Evolutionary conservation across 2,329 filamentous ascomycete species (phyloP).

Genomic region (Penicillium paneum): DNA sequence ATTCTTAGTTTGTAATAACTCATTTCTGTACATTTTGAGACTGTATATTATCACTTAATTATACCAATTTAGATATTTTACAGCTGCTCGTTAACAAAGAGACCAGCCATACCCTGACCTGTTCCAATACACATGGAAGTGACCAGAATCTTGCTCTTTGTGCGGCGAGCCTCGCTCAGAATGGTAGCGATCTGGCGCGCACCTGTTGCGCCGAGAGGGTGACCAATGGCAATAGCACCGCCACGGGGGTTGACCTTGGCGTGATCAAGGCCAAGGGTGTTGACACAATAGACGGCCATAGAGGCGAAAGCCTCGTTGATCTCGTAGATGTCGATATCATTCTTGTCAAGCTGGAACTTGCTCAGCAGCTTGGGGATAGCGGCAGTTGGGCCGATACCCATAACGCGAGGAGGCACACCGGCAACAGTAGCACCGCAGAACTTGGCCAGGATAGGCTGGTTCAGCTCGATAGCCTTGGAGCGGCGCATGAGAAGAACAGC

Average conservation of each 20-base stretch:
- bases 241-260: conserved; percentile 88
- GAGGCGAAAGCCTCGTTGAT: conserved; percentile 97
- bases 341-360: conserved; percentile 72
- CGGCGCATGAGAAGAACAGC: conserved; percentile 92
- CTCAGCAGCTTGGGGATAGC: conserved; percentile 76
- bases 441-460: conserved; percentile 90
- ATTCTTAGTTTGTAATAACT: neutral
- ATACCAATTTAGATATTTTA: conserved; percentile 18
- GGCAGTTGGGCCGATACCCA: conserved; percentile 71
- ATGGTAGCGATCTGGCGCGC: conserved; percentile 89
- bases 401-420: conserved; percentile 87
- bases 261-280: conserved; percentile 61
- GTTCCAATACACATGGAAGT: conserved; percentile 84
- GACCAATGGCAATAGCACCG: conserved; percentile 87
- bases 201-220: conserved; percentile 86
- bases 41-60: neutral
- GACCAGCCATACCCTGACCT: conserved; percentile 64
- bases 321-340: conserved; percentile 86
- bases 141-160: conserved; percentile 84
- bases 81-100: conserved; percentile 63
- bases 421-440: conserved; percentile 89
- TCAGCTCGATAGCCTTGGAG: conserved; percentile 78
- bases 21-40: neutral
- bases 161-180: conserved; percentile 75
- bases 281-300: conserved; percentile 92